Percentiles rank a stretch among this genome's conserved stretches.
Evolutionary conservation across 2,329 filamentous ascomycete species (phyloP).

Genomic region (Phaeosphaeria sp.): DNA sequence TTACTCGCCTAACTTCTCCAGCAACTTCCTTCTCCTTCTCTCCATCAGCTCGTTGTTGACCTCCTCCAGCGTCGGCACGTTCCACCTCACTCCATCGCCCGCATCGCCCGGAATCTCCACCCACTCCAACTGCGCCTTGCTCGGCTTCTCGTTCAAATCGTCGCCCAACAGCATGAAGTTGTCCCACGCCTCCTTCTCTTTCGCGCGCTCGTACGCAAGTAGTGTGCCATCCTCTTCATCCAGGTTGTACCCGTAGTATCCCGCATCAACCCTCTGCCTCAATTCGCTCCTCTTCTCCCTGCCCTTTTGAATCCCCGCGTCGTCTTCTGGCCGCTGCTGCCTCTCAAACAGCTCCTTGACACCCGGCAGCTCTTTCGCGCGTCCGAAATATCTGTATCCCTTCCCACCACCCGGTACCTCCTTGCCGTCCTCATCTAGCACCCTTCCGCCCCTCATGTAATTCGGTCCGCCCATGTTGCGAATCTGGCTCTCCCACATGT

Average conservation of each 20-base stretch:
- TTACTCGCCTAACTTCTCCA: constrained; percentile 72
- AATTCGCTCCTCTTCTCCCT: constrained; percentile 73
- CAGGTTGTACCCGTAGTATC: constrained; percentile 93
- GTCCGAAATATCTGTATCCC: constrained; percentile 85
- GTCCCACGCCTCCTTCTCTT: constrained; percentile 82
- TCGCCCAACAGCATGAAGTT: constrained; percentile 67
- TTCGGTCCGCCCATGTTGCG: constrained; percentile 95
- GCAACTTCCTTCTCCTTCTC: constrained; percentile 77
- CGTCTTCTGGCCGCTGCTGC: constrained; percentile 45
- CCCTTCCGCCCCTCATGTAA: constrained; percentile 77
- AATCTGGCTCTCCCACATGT: constrained; percentile 98
- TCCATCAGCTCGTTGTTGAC: constrained; percentile 95
- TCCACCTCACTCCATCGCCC: constrained; percentile 84
- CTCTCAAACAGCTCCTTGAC: constrained; percentile 80
- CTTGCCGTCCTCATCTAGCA: constrained; percentile 63
- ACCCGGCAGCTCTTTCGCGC: constrained; percentile 87
- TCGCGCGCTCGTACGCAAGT: constrained; percentile 79
- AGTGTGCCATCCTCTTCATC: constrained; percentile 88
- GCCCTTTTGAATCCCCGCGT: constrained; percentile 66
- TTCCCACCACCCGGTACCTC: constrained; percentile 74
- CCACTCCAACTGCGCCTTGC: constrained; percentile 62
- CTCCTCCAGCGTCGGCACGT: constrained; percentile 83
- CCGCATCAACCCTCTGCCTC: constrained; percentile 82
- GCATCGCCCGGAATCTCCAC: constrained; percentile 84
- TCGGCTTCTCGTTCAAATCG: constrained; percentile 41